Conservation (phyloP, 345 rosid genomes). For the Eutrema yunnanense region DNA sequence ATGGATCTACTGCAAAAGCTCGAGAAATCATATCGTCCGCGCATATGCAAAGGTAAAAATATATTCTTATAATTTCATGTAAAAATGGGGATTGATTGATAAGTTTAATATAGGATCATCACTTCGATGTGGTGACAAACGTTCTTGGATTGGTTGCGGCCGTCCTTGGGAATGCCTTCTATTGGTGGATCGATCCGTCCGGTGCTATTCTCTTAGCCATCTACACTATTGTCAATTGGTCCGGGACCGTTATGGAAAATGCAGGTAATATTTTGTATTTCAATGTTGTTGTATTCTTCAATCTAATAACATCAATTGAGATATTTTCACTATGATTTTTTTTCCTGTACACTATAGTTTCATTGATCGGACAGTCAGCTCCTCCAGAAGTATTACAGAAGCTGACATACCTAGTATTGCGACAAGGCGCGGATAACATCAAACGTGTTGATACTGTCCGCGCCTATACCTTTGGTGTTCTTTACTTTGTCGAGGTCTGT, state of each 20-base stretch:
- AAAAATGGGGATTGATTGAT: not conserved
- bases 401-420: conserved; percentile 61
- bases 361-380: conserved; percentile 88
- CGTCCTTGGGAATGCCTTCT: conserved; percentile 61
- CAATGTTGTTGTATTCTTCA: not conserved
- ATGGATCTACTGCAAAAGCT: conserved; percentile 84
- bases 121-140: conserved; percentile 85
- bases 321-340: not conserved
- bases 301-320: not conserved
- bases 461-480: conserved; percentile 89
- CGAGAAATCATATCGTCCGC: conserved; percentile 71
- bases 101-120: conserved; percentile 60
- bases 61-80: not conserved
- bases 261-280: conserved; percentile 42
- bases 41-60: conserved; percentile 76
- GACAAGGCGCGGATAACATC: conserved; percentile 52
- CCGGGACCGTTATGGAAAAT: conserved; percentile 83
- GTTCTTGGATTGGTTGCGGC: conserved; percentile 81
- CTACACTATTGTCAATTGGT: conserved; percentile 87
- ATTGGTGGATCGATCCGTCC: conserved; percentile 91
- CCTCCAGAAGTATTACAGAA: conserved; percentile 79
- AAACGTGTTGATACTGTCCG: conserved; percentile 88
- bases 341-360: conserved; percentile 39
- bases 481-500: conserved; percentile 89
- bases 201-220: conserved; percentile 83